Percentiles rank a stretch among this genome's conserved stretches.
Conservation (phyloP, 2,329 filamentous ascomycete genomes). For the Fusarium sp. region DNA sequence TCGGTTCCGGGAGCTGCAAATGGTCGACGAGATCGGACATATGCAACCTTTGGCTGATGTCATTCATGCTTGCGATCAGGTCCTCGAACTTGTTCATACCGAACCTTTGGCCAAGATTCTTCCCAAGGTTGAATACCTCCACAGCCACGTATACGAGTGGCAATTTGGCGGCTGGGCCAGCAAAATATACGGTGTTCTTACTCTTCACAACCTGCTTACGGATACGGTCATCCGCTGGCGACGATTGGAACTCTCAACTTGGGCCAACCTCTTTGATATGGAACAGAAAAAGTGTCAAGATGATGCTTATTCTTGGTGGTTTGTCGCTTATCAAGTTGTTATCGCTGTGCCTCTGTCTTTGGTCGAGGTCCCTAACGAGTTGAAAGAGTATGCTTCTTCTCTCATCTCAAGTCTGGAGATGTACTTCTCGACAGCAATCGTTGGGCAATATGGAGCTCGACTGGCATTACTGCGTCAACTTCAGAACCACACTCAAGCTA, state of each 20-base stretch:
- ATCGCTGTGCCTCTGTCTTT: slow-evolving; percentile 80
- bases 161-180: slow-evolving; percentile 88
- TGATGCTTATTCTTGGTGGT: slow-evolving; percentile 93
- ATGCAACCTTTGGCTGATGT: slow-evolving; percentile 86
- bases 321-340: slow-evolving; percentile 91
- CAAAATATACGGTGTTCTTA: slow-evolving; percentile 75
- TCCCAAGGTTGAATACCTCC: slow-evolving; percentile 87
- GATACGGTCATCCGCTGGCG: slow-evolving; percentile 88
- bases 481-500: too few relatives aligned
- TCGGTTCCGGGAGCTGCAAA: slow-evolving; percentile 79
- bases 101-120: slow-evolving; percentile 90
- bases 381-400: slow-evolving; percentile 73
- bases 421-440: slow-evolving; percentile 82
- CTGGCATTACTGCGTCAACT: slow-evolving; percentile 77
- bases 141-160: slow-evolving; percentile 91
- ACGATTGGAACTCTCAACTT: slow-evolving; percentile 89
- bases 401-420: slow-evolving; percentile 80
- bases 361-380: slow-evolving; percentile 66
- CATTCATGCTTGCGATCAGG: slow-evolving; percentile 76
- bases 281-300: slow-evolving; percentile 81
- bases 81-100: slow-evolving; percentile 79
- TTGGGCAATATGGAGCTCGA: slow-evolving; percentile 83
- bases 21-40: slow-evolving; percentile 73
- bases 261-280: slow-evolving; percentile 88
- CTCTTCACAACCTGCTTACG: slow-evolving; percentile 82